These are phyloP conservation scores for Blastomyces gilchristii DNA, from an alignment of 2,329 filamentous ascomycete species.

Conservation along the genomic window DNA sequence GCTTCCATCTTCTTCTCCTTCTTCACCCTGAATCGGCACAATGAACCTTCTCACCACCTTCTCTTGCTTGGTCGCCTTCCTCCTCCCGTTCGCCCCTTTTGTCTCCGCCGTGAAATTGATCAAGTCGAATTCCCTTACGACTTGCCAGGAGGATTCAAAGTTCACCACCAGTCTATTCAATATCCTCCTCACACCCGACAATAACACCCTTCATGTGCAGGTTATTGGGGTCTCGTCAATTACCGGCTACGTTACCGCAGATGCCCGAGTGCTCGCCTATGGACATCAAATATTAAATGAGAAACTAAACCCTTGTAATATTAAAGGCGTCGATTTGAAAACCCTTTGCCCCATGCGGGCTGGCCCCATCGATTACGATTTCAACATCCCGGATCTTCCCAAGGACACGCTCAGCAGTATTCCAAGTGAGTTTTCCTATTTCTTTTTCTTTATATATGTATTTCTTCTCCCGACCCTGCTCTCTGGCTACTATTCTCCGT, in stretches of 20 bases:
- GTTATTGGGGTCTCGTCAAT: slow-evolving; percentile 77
- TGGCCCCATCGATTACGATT: slow-evolving; percentile 65
- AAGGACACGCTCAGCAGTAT: slow-evolving; percentile 52
- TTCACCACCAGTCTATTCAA: slow-evolving; percentile 87
- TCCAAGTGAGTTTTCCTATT: slow-evolving; percentile 44
- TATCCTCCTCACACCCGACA: slow-evolving; percentile 54
- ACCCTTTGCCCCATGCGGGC: slow-evolving; percentile 88
- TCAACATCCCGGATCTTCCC: slow-evolving; percentile 53
- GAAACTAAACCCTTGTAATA: slow-evolving; percentile 63
- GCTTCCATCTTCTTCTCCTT: not conserved
- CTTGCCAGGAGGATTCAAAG: slow-evolving; percentile 72
- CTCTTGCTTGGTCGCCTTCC: slow-evolving; percentile 30
- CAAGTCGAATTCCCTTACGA: slow-evolving; percentile 70
- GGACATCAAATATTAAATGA: slow-evolving; percentile 62
- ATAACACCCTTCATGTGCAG: slow-evolving; percentile 61
- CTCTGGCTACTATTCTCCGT: not conserved
- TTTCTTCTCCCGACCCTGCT: not conserved
- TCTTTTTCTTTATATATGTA: too few species aligned
- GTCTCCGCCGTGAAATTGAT: slow-evolving; percentile 57
- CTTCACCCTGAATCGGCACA: slow-evolving; percentile 24
- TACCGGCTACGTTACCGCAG: slow-evolving; percentile 68
- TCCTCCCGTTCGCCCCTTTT: slow-evolving; percentile 36
- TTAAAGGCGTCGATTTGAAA: slow-evolving; percentile 44
- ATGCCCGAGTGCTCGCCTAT: slow-evolving; percentile 68
- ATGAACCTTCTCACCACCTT: slow-evolving; percentile 26